phyloP scores from a whole-genome alignment of 2,329 filamentous ascomycete species.

The Stachybotrys echinatus region DNA sequence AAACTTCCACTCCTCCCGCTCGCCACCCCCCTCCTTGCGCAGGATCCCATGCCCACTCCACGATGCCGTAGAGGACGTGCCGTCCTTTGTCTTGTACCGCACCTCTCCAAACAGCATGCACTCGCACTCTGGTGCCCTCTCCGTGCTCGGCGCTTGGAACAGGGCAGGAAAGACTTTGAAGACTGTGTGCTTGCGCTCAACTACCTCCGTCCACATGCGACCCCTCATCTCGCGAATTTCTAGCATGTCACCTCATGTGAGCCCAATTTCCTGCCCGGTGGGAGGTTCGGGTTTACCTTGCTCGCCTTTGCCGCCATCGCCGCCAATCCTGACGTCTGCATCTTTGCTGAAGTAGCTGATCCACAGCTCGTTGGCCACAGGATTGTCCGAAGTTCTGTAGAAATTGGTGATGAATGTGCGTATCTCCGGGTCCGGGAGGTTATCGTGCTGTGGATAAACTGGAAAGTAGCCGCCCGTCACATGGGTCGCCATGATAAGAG shows the following conservation, averaged over 20 bases:
- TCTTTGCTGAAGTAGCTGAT: conserved; percentile 33
- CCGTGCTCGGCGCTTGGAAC: conserved; percentile 16
- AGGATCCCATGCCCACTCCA: conserved; percentile 27
- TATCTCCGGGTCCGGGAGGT: conserved; percentile 23
- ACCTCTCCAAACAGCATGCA: conserved; percentile 26
- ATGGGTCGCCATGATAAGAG: conserved; percentile 6
- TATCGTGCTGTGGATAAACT: conserved; percentile 22
- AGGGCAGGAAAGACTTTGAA: conserved; percentile 35
- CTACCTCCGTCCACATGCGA: conserved; percentile 38
- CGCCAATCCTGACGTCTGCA: conserved; percentile 37
- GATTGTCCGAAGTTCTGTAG: conserved; percentile 37
- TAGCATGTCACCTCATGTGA: conserved; percentile 11
- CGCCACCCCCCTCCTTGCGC: conserved; percentile 15
- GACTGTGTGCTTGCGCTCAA: conserved; percentile 33
- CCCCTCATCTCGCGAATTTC: conserved; percentile 34
- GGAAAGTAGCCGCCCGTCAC: conserved; percentile 22
- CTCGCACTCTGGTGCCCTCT: conserved; percentile 18
- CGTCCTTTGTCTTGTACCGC: conserved; percentile 18
- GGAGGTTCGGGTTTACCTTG: conserved; percentile 19
- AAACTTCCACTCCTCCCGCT: conserved; percentile 25
- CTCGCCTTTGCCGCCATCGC: conserved; percentile 28
- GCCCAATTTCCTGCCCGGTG: not conserved
- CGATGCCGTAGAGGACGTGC: conserved; percentile 14
- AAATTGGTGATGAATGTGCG: conserved; percentile 36
- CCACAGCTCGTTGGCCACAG: conserved; percentile 37